A percentile compares a stretch with the other conserved stretches of the same genome.
These are phyloP conservation scores for Aspergillus sp. DNA, from an alignment of 2,329 filamentous ascomycete species.

Conservation along the genomic window DNA sequence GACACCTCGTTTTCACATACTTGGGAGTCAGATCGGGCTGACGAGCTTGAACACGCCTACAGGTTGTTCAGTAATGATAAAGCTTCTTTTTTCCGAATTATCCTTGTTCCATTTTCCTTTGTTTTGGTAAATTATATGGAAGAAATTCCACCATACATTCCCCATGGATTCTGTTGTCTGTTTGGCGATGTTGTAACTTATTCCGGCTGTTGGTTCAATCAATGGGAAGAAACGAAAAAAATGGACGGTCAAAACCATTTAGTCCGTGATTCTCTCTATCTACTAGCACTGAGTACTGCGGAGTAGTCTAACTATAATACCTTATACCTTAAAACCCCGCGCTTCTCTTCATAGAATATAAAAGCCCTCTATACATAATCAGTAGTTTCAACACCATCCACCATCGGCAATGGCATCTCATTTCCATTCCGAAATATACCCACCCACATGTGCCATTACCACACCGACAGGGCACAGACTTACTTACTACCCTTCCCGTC, in stretches of 20 bases:
- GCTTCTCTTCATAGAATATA: too few relatives aligned
- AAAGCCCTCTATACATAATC: too few relatives aligned
- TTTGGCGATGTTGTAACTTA: conserved; percentile 2
- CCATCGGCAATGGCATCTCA: too few relatives aligned
- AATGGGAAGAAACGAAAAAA: neutral
- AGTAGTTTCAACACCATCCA: too few relatives aligned
- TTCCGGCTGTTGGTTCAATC: neutral
- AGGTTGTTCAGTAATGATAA: conserved; percentile 38
- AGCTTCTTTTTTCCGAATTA: conserved; percentile 2
- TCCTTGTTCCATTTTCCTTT: neutral
- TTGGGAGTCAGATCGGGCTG: conserved; percentile 24
- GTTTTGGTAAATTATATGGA: conserved; percentile 24
- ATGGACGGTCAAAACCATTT: neutral
- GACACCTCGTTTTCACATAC: conserved; percentile 10
- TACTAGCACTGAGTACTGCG: neutral
- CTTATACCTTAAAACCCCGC: neutral
- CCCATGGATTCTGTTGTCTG: conserved; percentile 10
- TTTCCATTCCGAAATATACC: too few relatives aligned
- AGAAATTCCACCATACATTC: conserved; percentile 27
- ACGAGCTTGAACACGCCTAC: conserved; percentile 25
- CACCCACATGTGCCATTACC: too few relatives aligned
- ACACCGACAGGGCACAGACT: too few relatives aligned
- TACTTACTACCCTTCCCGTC: too few relatives aligned
- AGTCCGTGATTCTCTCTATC: neutral
- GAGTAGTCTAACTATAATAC: neutral